Percentiles rank a stretch among this genome's conserved stretches.
These are phyloP conservation scores for Trichoderma simmonsii DNA, from an alignment of 2,329 filamentous ascomycete species.

Conservation along the genomic window DNA sequence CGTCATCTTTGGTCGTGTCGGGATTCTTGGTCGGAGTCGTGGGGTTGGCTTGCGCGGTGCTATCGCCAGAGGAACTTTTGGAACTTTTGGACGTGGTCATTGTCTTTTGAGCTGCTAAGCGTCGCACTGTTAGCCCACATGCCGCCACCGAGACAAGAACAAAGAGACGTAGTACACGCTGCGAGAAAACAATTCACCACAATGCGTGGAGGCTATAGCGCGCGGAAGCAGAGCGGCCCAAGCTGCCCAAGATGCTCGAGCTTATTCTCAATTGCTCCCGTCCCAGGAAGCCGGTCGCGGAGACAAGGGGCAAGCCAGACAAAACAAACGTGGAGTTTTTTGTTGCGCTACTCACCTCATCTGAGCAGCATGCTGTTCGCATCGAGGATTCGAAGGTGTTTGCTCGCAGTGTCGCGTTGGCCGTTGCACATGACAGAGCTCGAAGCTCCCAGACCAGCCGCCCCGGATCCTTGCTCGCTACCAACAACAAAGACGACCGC, in stretches of 20 bases:
- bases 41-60: slow-evolving; percentile 21
- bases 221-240: slow-evolving; percentile 4
- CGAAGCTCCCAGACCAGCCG: slow-evolving; percentile 2
- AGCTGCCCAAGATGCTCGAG: slow-evolving; percentile 11
- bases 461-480: background rate
- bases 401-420: background rate
- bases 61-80: slow-evolving; percentile 21
- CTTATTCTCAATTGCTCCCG: background rate
- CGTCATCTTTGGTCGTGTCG: slow-evolving; percentile 1
- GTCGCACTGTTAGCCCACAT: background rate
- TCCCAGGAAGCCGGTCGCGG: background rate
- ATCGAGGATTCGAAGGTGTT: background rate
- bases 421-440: slow-evolving; percentile 15
- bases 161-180: background rate
- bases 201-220: background rate
- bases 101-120: slow-evolving; percentile 18
- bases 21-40: slow-evolving; percentile 16
- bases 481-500: background rate
- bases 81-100: slow-evolving; percentile 24
- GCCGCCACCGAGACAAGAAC: background rate
- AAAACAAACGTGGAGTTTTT: background rate
- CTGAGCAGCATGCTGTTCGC: slow-evolving; percentile 21
- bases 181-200: background rate
- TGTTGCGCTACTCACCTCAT: slow-evolving; percentile 18
- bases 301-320: background rate